These are phyloP conservation scores for Fusarium tjaetaba DNA, from an alignment of 2,329 filamentous ascomycete genomes.

Conservation along the genomic window DNA sequence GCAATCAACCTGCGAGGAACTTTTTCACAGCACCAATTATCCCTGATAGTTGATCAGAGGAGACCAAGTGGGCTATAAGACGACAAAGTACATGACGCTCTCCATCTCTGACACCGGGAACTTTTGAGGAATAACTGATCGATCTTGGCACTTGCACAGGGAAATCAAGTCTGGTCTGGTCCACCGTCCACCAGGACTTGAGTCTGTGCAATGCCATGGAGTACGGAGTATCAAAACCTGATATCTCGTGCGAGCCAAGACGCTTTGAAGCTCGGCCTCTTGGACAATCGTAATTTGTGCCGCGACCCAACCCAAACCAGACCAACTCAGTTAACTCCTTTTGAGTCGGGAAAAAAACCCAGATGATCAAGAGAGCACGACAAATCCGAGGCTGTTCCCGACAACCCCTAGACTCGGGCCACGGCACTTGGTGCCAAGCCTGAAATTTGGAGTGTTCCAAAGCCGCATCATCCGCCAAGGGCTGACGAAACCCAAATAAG, in stretches of 20 bases:
- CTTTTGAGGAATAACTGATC: conserved; percentile 12
- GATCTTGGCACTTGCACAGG: conserved; percentile 15
- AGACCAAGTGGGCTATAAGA: conserved; percentile 10
- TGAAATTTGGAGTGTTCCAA: conserved; percentile 29
- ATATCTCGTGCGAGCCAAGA: conserved; percentile 19
- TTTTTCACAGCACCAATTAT: not conserved
- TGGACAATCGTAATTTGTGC: conserved; percentile 4
- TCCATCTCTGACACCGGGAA: not conserved
- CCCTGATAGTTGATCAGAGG: not conserved
- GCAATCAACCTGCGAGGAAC: not conserved
- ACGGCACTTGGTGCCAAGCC: conserved; percentile 47
- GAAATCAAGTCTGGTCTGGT: conserved; percentile 7
- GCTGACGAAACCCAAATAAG: conserved; percentile 15
- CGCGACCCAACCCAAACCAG: not conserved
- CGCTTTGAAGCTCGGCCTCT: not conserved
- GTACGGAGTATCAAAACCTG: conserved; percentile 1
- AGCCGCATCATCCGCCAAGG: conserved; percentile 44
- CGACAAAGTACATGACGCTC: conserved; percentile 22
- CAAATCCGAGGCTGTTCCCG: conserved; percentile 30
- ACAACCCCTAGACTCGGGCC: conserved; percentile 37
- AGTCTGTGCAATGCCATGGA: conserved; percentile 1
- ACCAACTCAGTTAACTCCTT: not conserved
- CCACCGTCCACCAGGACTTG: not conserved
- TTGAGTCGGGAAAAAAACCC: not conserved
- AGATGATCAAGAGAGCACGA: not conserved